A percentile compares a stretch with the other conserved stretches of the same genome.
phyloP scores from a whole-genome alignment of 1,139 yeast genomes.

The Candida pseudocylindracea region DNA sequence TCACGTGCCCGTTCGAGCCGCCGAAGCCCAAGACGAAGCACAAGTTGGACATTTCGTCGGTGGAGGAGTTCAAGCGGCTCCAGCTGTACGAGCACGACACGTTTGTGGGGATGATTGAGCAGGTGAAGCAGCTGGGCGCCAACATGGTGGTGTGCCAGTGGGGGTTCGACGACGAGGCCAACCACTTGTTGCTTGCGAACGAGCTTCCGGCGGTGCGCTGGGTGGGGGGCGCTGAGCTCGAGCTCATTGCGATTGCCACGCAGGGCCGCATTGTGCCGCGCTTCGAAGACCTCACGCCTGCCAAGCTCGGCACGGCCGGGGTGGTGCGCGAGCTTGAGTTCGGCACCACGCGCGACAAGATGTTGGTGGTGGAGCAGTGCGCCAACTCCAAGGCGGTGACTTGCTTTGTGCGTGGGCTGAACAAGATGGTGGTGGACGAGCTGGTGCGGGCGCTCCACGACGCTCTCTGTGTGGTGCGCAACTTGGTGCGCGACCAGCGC shows the following conservation, averaged over 20 bases:
- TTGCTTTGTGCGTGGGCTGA: slow-evolving; percentile 83
- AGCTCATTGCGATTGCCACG: slow-evolving; percentile 90
- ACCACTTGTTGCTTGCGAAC: slow-evolving; percentile 73
- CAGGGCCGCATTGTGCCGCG: slow-evolving; percentile 94
- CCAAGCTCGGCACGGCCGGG: slow-evolving; percentile 79
- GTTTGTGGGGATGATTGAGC: slow-evolving; percentile 75
- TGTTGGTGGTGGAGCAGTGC: slow-evolving; percentile 87
- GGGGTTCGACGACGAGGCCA: slow-evolving; percentile 99
- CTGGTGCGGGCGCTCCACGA: slow-evolving; percentile 94
- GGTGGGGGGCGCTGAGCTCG: slow-evolving; percentile 98
- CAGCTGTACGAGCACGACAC: slow-evolving; percentile 85
- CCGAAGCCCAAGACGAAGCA: slow-evolving; percentile 99
- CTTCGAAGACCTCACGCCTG: slow-evolving; percentile 71
- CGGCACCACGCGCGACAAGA: slow-evolving; percentile 91
- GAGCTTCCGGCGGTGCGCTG: slow-evolving; percentile 91
- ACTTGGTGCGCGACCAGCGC: slow-evolving; percentile 75
- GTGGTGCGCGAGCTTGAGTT: slow-evolving; percentile 71
- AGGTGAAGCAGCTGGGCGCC: slow-evolving; percentile 81
- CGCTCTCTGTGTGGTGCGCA: slow-evolving; percentile 92
- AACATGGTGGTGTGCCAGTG: slow-evolving; percentile 96
- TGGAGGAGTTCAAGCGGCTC: slow-evolving; percentile 77
- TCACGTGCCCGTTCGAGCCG: slow-evolving; percentile 98
- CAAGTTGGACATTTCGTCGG: slow-evolving; percentile 78
- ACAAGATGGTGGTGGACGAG: slow-evolving; percentile 95
- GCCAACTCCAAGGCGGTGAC: slow-evolving; percentile 83